phyloP scores from a whole-genome alignment of 1,284 basidiomycete species.

The Golubevia sp. region DNA sequence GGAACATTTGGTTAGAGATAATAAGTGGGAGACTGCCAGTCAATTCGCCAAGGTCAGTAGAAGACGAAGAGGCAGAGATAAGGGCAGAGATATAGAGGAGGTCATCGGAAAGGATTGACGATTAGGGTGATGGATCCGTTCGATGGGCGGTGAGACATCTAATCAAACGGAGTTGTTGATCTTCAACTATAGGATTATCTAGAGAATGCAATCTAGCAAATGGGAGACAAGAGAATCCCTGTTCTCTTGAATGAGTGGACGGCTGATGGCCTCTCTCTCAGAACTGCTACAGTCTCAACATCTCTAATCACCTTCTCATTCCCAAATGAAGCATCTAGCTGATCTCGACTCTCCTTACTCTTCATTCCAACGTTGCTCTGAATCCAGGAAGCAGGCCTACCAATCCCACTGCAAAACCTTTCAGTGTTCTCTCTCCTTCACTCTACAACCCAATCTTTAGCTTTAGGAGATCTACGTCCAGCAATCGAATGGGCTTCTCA shows the following conservation, averaged over 20 bases:
- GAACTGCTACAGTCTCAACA: not conserved
- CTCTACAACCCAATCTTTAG: conserved; percentile 16
- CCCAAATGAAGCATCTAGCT: too few species aligned
- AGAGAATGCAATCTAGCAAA: conserved; percentile 1
- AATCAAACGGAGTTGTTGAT: not conserved
- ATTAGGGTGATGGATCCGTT: too few species aligned
- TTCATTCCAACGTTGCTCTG: not conserved
- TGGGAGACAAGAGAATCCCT: not conserved
- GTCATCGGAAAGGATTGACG: too few species aligned
- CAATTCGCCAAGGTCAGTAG: conserved; percentile 19
- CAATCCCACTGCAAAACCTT: conserved; percentile 8
- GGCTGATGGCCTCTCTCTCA: too few species aligned
- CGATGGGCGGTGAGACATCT: too few species aligned
- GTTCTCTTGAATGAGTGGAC: too few species aligned
- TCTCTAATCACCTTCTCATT: not conserved
- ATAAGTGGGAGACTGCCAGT: conserved; percentile 30
- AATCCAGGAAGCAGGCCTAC: conserved; percentile 13
- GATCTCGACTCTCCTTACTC: too few species aligned
- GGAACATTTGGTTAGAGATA: conserved; percentile 44
- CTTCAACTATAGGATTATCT: not conserved
- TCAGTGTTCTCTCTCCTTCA: conserved; percentile 18
- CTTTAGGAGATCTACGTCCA: conserved; percentile 27
- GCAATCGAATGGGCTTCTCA: conserved; percentile 38
- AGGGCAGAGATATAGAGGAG: not conserved
- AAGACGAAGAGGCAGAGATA: conserved; percentile 1